A percentile compares a stretch with the other conserved stretches of the same genome.
phyloP scores from a whole-genome alignment of 768 basidiomycete species.

The Pleurotus eryngii region DNA sequence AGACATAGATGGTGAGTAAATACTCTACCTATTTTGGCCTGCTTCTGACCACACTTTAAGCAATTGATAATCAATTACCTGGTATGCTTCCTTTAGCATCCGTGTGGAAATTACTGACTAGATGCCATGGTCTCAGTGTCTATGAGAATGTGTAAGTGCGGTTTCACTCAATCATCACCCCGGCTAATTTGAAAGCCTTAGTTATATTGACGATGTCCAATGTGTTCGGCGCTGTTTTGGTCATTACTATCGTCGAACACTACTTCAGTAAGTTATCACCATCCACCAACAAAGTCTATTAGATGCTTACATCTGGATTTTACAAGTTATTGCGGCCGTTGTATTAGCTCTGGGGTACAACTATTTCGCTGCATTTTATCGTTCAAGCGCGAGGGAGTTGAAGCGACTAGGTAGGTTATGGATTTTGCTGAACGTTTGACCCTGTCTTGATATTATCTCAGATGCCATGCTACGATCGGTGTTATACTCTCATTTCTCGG shows the following conservation, averaged over 20 bases:
- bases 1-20: constrained; percentile 54
- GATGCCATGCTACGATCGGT: constrained; percentile 73
- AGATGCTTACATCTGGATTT: background rate
- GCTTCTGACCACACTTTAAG: constrained; percentile 22
- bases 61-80: constrained; percentile 58
- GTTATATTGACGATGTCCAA: constrained; percentile 49
- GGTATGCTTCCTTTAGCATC: constrained; percentile 27
- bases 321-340: constrained; percentile 49
- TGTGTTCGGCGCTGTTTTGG: constrained; percentile 48
- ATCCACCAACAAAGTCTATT: background rate
- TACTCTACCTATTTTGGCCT: background rate
- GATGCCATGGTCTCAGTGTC: constrained; percentile 35
- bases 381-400: constrained; percentile 73
- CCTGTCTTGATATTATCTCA: constrained; percentile 14
- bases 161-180: too few relatives aligned
- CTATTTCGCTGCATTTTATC: constrained; percentile 67
- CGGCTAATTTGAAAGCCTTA: constrained; percentile 14
- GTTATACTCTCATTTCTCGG: constrained; percentile 76
- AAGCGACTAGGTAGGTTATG: constrained; percentile 41
- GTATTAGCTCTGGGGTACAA: constrained; percentile 58
- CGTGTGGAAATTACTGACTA: too few relatives aligned
- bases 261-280: constrained; percentile 49
- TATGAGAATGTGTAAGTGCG: constrained; percentile 51
- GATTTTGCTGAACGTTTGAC: background rate
- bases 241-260: constrained; percentile 56